Evolutionary conservation across 345 rosid species (phyloP).

Genomic region (Turritis glabra): DNA sequence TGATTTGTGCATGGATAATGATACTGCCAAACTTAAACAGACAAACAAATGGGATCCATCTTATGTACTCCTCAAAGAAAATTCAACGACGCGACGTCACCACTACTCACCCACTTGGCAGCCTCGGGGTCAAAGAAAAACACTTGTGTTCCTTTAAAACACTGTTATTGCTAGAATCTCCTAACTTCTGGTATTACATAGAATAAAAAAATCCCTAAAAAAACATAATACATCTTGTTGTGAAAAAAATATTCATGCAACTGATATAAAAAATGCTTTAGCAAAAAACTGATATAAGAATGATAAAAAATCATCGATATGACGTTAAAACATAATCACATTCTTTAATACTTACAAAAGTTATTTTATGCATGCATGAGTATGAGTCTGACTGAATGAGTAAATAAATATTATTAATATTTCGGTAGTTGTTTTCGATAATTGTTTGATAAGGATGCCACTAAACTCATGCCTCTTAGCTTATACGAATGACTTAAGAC

Average conservation of each 20-base stretch:
- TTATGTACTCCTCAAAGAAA: slow-evolving; percentile 17
- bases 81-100: slow-evolving; percentile 31
- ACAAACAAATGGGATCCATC: slow-evolving; percentile 30
- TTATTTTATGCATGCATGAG: background rate
- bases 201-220: no score
- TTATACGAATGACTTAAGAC: background rate
- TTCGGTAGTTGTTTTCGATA: background rate
- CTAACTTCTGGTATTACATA: background rate
- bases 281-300: no score
- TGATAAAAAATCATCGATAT: no score
- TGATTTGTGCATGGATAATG: slow-evolving; percentile 32
- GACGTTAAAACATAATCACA: no score
- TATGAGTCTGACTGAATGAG: background rate
- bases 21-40: slow-evolving; percentile 21
- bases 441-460: slow-evolving; percentile 32
- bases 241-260: no score
- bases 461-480: slow-evolving; percentile 16
- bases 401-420: background rate
- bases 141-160: background rate
- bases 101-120: slow-evolving; percentile 11
- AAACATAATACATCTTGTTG: no score
- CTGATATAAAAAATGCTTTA: no score
- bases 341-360: no score
- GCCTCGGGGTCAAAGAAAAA: background rate
- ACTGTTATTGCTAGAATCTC: background rate